Percentiles rank a stretch among this genome's conserved stretches.
phyloP scores from a whole-genome alignment of 31 red algal species.

The Bonnemaisonia californica region DNA sequence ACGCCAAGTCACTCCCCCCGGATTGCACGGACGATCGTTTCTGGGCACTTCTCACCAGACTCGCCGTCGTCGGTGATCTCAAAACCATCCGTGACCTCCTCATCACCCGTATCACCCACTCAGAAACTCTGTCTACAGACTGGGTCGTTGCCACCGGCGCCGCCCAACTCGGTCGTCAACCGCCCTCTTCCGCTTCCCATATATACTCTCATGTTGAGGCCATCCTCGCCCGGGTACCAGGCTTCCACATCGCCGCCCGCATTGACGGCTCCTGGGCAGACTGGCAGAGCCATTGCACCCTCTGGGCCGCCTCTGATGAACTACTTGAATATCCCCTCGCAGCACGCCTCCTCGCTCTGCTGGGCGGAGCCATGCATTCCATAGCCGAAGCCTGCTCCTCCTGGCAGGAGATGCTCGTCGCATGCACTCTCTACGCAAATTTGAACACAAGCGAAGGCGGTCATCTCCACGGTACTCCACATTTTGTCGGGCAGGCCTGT shows the following conservation, averaged over 20 bases:
- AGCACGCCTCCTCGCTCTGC: constrained; percentile 31
- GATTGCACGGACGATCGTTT: constrained; percentile 25
- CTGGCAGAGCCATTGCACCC: constrained; percentile 46
- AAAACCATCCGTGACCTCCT: background rate
- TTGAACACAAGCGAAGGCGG: constrained; percentile 4
- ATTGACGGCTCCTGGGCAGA: constrained; percentile 40
- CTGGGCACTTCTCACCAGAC: constrained; percentile 50
- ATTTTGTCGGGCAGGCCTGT: constrained; percentile 34
- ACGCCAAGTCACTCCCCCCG: background rate
- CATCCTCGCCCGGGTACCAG: constrained; percentile 21
- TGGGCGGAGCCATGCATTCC: constrained; percentile 30
- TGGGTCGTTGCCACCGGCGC: background rate
- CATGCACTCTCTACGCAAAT: constrained; percentile 38
- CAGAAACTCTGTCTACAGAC: background rate
- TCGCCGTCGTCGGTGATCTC: constrained; percentile 19
- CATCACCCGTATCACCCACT: background rate
- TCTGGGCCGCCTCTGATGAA: constrained; percentile 34
- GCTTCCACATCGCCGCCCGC: constrained; percentile 21
- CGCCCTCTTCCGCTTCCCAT: background rate
- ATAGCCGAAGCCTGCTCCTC: constrained; percentile 40
- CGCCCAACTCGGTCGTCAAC: background rate
- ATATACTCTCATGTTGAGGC: background rate
- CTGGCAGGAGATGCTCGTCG: constrained; percentile 75
- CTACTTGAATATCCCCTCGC: constrained; percentile 21
- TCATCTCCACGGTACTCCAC: constrained; percentile 15